Base-by-base conservation (phyloP, 257 asterid species). In the Striga asiatica region DNA sequence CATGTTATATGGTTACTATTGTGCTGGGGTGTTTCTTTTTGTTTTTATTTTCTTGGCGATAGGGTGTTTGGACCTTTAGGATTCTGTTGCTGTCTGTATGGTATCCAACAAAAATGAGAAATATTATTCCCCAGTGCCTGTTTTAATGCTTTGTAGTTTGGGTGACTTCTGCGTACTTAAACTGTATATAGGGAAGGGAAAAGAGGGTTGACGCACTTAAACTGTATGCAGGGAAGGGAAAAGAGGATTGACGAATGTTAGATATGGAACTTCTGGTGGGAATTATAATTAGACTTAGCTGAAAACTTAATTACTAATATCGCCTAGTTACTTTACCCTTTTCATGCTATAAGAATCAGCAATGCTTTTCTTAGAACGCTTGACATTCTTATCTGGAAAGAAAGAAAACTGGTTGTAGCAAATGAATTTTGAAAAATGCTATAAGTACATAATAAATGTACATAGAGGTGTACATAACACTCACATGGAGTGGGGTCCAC, bases 61-160 rank as follows among this genome's bases (percentile, higher is more conserved):
- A 38, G 46, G 54, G 19, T 46, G 57, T 25, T 42, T 25, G 64
- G 49, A 54, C 32, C 52, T 64, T 55, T 29, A 64, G 13, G 4
- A 28, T 49, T 7, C 54, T 53, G 41, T 47, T 37, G 8, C 17
- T 25, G 45, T 58, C 52, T 59, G 52, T 27, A 31, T 32, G 56
- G 7, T 8, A 28, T 38, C 18, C 35, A 24, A 19, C 3, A 6
- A 21, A 8, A 55, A 39, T 6, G 35, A 43, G 27, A 45, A 51
- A 2, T 84, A 95, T 67, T 94, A 91, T 80, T 79, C 78, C 48
- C 24, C 17, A 1, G 4, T 59, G 37, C 21, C 43, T 34, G 17
- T 17, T 25, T 25, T 34, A 41, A 22, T 18, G 8, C n/a, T 46
- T 18, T 25, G 11, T 16, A 32, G 27, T 3, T 14, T 13, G 27